A percentile compares a stretch with the other conserved stretches of the same genome.
These are phyloP conservation scores for Pinus taeda DNA, from an alignment of 75 land plant species.

Conservation along the genomic window DNA sequence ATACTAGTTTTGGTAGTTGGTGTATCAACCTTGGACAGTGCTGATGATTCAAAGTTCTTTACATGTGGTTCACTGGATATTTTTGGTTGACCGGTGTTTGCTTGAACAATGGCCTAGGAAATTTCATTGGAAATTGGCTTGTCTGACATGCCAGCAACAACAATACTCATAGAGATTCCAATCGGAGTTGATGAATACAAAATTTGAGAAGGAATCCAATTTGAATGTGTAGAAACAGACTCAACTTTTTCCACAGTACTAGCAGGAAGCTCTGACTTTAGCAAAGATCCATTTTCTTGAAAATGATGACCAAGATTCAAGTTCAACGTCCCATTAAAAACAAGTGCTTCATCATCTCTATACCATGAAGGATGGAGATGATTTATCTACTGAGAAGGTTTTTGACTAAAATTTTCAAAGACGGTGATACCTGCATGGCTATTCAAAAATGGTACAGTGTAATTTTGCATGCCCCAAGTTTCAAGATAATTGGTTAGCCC, in stretches of 20 bases:
- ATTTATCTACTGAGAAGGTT: background rate
- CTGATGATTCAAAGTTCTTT: background rate
- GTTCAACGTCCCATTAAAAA: background rate
- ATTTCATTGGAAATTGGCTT: background rate
- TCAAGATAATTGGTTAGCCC: background rate
- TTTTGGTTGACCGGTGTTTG: background rate
- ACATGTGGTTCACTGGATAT: background rate
- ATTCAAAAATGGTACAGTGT: background rate
- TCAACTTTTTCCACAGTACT: no score
- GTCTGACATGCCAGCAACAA: background rate
- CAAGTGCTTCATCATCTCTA: background rate
- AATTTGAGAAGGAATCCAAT: background rate
- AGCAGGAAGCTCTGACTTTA: no score
- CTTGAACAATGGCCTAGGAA: background rate
- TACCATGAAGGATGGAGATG: background rate
- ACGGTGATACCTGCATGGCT: background rate
- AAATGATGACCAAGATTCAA: no score
- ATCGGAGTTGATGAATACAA: constrained; percentile 3
- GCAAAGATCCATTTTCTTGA: no score
- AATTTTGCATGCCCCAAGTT: background rate
- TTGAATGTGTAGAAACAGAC: background rate
- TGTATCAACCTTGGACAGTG: constrained; percentile 21
- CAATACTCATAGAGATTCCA: background rate
- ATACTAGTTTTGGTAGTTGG: constrained; percentile 12
- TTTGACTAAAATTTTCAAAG: background rate